Base-by-base conservation (phyloP, 768 basidiomycete species). In the Artomyces pyxidatus region DNA sequence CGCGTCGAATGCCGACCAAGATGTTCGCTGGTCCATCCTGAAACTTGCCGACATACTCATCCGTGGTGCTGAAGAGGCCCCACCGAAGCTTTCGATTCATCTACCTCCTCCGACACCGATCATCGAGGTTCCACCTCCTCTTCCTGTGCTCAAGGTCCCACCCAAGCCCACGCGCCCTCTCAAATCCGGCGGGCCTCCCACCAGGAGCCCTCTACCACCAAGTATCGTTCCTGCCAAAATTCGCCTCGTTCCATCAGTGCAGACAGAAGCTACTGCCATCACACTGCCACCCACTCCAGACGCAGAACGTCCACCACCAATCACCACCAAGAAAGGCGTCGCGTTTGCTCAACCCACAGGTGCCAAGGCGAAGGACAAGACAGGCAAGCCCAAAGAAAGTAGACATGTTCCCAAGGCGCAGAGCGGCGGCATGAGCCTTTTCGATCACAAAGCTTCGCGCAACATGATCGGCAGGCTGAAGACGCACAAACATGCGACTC, bases 1-100 rank as follows among this genome's bases (percentile, higher is more conserved):
- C 27, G 78, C 82, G 27, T 74, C 84, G 0, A 81, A 85, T 51
- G 74, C 81, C 47, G 92, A 96, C 63, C 76, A 88, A 59, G 88
- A 95, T 68, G 86, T 94, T 35, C 84, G 93, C 40, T 89, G 91
- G 81, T 89, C 85, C 55, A 69, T 95, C 42, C 73, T 98, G 59
- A 97, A 98, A 66, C 71, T 96, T 21, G 90, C 89, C 5, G 95
- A 97, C 58, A 73, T 95, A 17, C 76, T 92, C 37, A 83, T 94
- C 56, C 81, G 84, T 45, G 86, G 89, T 21, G 71, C 81, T 3
- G 82, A 89, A 50, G 95, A 98, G 65, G 75, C 81, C 2, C 71
- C 86, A 6, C 94, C 94, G 1, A 92, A 89, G 49, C 83, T 94
- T 53, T 88, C 81, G 40, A 82, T 94, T 43, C 87, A 90, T 57